Evolutionary conservation across 2,329 filamentous ascomycete species (phyloP).

Genomic region (Penicillium sp.): DNA sequence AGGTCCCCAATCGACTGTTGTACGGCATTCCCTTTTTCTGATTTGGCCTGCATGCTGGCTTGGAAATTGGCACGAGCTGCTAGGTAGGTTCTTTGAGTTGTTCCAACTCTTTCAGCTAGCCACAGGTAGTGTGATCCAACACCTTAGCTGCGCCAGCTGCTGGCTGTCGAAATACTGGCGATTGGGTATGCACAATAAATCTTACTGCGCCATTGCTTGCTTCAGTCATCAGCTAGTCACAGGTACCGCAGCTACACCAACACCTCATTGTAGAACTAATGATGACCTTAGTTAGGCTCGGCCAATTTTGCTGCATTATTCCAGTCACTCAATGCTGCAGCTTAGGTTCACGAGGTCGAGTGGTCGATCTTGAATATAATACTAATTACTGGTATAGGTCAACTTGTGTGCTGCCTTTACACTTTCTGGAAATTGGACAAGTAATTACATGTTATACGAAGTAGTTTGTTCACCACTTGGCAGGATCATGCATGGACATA

Average conservation of each 20-base stretch:
- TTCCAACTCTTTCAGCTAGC: background rate
- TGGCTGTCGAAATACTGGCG: background rate
- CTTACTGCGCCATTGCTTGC: background rate
- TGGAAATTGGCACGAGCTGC: background rate
- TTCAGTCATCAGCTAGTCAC: no score
- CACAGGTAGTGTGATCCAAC: background rate
- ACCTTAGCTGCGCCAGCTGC: background rate
- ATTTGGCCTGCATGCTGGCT: conserved; percentile 1
- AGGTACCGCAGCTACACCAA: no score
- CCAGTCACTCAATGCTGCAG: background rate
- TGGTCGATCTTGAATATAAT: background rate
- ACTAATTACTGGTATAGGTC: background rate
- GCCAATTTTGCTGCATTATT: background rate
- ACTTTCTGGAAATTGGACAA: no score
- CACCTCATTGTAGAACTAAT: no score
- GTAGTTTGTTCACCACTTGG: background rate
- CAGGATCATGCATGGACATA: background rate
- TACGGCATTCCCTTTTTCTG: background rate
- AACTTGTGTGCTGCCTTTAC: background rate
- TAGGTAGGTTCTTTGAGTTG: background rate
- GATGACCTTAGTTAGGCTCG: no score
- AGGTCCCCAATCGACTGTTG: background rate
- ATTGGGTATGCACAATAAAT: background rate
- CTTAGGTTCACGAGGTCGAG: background rate
- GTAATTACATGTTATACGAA: no score